phyloP scores from a whole-genome alignment of 495 filamentous ascomycete genomes.

The Trichodelitschia bisporula region DNA sequence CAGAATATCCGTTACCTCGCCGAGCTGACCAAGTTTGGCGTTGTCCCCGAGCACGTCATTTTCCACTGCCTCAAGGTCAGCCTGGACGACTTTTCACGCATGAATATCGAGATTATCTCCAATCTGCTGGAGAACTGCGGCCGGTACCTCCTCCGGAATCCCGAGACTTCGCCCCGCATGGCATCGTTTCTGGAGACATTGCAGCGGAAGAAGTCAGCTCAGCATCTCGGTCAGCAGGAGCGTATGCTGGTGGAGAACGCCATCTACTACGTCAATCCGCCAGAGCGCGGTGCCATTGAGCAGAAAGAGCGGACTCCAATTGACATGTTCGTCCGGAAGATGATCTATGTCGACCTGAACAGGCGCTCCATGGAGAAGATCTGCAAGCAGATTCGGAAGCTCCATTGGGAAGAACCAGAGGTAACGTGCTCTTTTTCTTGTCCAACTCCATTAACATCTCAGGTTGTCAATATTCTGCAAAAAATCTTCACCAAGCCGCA shows the following conservation, averaged over 20 bases:
- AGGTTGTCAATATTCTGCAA: conserved; percentile 60
- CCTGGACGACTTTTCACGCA: conserved; percentile 87
- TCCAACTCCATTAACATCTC: background rate
- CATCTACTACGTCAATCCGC: conserved; percentile 92
- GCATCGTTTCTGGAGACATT: conserved; percentile 80
- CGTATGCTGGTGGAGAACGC: conserved; percentile 97
- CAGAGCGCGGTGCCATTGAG: conserved; percentile 74
- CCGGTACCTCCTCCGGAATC: conserved; percentile 77
- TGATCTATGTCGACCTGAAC: conserved; percentile 81
- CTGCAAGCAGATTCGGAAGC: conserved; percentile 73
- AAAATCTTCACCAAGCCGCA: conserved; percentile 89
- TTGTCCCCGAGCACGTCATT: conserved; percentile 94
- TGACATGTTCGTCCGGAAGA: conserved; percentile 73
- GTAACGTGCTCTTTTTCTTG: conserved; percentile 18
- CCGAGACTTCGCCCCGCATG: conserved; percentile 86
- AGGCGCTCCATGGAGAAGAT: conserved; percentile 85
- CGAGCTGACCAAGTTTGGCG: conserved; percentile 92
- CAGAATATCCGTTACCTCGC: conserved; percentile 92
- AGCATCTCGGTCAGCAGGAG: conserved; percentile 87
- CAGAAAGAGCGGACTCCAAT: conserved; percentile 89
- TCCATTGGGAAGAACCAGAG: conserved; percentile 91
- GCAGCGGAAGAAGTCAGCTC: conserved; percentile 83
- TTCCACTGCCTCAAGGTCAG: conserved; percentile 98
- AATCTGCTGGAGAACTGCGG: conserved; percentile 95
- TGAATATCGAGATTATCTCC: conserved; percentile 97